phyloP scores from a whole-genome alignment of 2,329 filamentous ascomycete species.

The Lecanicillium sp. region DNA sequence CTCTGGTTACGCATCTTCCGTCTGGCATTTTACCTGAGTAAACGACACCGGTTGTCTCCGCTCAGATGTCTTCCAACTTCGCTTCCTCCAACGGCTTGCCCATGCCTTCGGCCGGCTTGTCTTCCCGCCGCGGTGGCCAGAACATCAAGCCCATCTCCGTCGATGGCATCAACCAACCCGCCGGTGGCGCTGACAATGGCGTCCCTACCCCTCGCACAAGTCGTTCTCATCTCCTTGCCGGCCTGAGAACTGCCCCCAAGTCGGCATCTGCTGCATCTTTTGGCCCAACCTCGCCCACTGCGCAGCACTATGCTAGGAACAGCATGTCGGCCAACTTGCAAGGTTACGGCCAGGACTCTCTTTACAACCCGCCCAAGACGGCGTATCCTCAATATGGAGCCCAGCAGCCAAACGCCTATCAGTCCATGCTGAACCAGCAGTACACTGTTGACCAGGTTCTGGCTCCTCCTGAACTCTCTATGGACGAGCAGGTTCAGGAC shows the following conservation, averaged over 20 bases:
- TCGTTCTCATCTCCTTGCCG: slow-evolving; percentile 87
- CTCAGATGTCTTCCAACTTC: slow-evolving; percentile 95
- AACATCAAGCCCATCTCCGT: slow-evolving; percentile 86
- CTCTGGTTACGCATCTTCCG: too few relatives aligned
- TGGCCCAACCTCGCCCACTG: slow-evolving; percentile 55
- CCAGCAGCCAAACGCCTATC: slow-evolving; percentile 21
- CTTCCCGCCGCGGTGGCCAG: slow-evolving; percentile 73
- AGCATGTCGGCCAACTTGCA: slow-evolving; percentile 36
- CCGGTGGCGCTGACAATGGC: slow-evolving; percentile 56
- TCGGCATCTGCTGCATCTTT: slow-evolving; percentile 65
- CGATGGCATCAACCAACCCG: slow-evolving; percentile 61
- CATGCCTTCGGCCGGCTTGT: slow-evolving; percentile 72
- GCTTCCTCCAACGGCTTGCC: slow-evolving; percentile 62
- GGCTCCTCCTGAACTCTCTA: slow-evolving; percentile 71
- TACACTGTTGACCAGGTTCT: slow-evolving; percentile 85
- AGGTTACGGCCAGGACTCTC: slow-evolving; percentile 31
- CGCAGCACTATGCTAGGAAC: slow-evolving; percentile 35
- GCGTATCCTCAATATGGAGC: slow-evolving; percentile 41
- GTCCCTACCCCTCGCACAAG: slow-evolving; percentile 83
- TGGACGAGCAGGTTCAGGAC: slow-evolving; percentile 65
- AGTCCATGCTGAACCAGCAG: slow-evolving; percentile 31
- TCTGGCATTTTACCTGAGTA: slow-evolving; percentile 30
- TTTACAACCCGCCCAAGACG: slow-evolving; percentile 47
- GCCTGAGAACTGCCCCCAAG: slow-evolving; percentile 88
- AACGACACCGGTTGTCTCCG: slow-evolving; percentile 96